Evolutionary conservation across 441 rosid species (phyloP).

Genomic region (Syzygium syzygioides): DNA sequence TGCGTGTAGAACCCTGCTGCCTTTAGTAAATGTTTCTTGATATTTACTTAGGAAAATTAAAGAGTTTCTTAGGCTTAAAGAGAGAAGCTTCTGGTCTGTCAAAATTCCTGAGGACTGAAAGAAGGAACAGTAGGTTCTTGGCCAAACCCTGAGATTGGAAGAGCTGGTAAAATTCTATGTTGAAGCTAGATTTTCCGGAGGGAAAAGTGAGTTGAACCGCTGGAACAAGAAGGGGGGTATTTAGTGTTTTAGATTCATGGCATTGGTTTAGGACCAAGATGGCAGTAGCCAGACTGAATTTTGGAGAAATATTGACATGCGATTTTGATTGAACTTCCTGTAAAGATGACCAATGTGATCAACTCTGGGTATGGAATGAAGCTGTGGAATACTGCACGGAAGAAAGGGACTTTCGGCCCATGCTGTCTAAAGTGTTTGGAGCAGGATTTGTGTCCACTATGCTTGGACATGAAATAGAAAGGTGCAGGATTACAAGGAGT

Average conservation of each 20-base stretch:
- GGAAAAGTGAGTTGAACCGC: not conserved
- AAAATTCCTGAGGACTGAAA: not conserved
- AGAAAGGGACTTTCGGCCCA: not conserved
- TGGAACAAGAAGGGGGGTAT: not conserved
- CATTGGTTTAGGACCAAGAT: not conserved
- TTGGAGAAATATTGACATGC: not conserved
- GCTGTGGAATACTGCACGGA: not conserved
- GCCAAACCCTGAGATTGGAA: not conserved
- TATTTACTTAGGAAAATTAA: not conserved
- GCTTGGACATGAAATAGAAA: not conserved
- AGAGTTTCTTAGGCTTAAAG: not conserved
- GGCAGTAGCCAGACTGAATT: not conserved
- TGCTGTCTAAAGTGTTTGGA: not conserved
- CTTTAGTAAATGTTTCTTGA: not conserved
- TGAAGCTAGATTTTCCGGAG: not conserved
- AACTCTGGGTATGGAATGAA: not conserved
- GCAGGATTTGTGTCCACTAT: not conserved
- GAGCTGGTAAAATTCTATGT: not conserved
- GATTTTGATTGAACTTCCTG: not conserved
- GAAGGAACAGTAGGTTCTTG: not conserved
- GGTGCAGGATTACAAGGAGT: not conserved
- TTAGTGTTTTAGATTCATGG: not conserved
- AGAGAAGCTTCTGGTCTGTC: not conserved
- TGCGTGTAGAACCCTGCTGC: not conserved
- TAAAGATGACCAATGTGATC: not conserved